Evolutionary conservation across 805 yeast genomes (phyloP), one percentile per base, ranked within the genome.

Genomic region (Kodamaea fukazawae): DNA sequence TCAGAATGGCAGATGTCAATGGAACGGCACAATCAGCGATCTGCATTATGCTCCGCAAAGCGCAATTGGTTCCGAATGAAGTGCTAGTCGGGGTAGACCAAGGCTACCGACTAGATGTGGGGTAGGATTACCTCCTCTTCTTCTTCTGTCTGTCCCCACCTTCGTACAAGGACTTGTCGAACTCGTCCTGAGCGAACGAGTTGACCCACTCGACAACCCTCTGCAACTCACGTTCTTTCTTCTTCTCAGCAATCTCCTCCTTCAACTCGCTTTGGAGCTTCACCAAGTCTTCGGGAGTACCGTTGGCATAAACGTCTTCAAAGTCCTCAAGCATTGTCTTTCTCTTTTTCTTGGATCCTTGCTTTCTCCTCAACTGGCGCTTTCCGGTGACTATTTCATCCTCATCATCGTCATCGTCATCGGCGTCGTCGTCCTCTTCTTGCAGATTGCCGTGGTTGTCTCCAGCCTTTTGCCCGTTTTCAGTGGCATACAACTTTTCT

Each of bases 151-250:
- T 58, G 43, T 65, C 72, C 3, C 71, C 75, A 11, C 85, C 86
- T 11, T 78, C 84, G 45, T 76, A 80, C 43, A 80, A 77, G 0
- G 73, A 60, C 43, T 70, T 67, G 4, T 79, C 85, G 11, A 68
- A 59, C 29, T 58, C 55, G 9, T 77, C 82, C 11, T 72, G 47
- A 1, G 86, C 85, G 12, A 69, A 60, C 7, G 78, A 70, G 50
- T 81, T 81, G 17, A 78, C 79, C 86, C 87, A 81, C 41, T 76
- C 78, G 2, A 70, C 53, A 23, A 79, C 77, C 38, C 81, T 58
- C 14, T 65, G 62, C 36, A 63, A 51, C 42, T 68, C 77, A 38
- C 72, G 62, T 15, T 71, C 70, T 10, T 60, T 54, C 33, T 56
- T 53, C 44, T 71, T 51, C 8, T 58, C 55, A 1, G 48, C 55